phyloP scores from a whole-genome alignment of 2,329 filamentous ascomycete genomes.

The Fusarium subtropicale region DNA sequence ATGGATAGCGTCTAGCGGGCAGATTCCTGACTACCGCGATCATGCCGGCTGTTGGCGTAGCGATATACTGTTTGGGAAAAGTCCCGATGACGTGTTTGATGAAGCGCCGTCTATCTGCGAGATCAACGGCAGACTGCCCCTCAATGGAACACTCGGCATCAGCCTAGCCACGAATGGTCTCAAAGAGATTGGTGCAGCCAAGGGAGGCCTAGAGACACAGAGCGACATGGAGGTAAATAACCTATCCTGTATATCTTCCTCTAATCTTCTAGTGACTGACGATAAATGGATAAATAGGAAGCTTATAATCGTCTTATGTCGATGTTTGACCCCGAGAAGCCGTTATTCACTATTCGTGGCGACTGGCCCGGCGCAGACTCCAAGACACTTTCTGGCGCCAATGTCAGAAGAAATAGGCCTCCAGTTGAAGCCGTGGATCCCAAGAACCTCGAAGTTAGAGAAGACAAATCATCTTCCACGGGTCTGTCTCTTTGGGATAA shows the following conservation, averaged over 20 bases:
- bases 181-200: constrained; percentile 9
- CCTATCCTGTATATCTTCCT: background rate
- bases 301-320: constrained; percentile 10
- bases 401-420: background rate
- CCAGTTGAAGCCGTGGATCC: constrained; percentile 14
- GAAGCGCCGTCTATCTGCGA: constrained; percentile 25
- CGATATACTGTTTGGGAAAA: constrained; percentile 26
- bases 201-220: constrained; percentile 4
- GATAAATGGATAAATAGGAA: background rate
- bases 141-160: constrained; percentile 18
- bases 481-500: constrained; percentile 16
- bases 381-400: background rate
- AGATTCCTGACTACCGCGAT: constrained; percentile 3
- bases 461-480: background rate
- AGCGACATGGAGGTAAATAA: constrained; percentile 22
- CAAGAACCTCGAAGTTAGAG: constrained; percentile 12
- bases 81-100: background rate
- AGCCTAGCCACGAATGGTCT: background rate
- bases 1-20: constrained; percentile 10
- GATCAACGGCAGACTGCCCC: constrained; percentile 27
- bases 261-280: background rate
- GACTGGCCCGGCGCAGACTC: constrained; percentile 31
- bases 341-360: constrained; percentile 9
- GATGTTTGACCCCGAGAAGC: constrained; percentile 15
- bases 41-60: constrained; percentile 32